Percentiles rank a stretch among this genome's conserved stretches.
phyloP scores from a whole-genome alignment of 164 flowering plant species.

The Sedum album region DNA sequence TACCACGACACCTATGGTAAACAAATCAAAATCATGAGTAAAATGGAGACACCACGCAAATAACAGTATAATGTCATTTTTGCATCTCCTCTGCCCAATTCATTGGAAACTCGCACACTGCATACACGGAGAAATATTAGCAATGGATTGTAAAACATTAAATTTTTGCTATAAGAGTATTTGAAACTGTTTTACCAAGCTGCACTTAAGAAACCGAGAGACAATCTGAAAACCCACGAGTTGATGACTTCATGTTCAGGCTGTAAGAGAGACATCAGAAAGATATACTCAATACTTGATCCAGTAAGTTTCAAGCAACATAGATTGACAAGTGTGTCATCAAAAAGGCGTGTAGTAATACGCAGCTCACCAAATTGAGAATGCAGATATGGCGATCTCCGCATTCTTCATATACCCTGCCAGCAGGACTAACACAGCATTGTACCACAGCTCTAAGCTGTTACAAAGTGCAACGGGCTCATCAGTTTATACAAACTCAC shows the following conservation, averaged over 20 bases:
- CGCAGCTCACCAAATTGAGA: constrained; percentile 32
- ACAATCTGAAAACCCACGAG: background rate
- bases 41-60: background rate
- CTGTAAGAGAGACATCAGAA: background rate
- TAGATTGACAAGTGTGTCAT: background rate
- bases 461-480: background rate
- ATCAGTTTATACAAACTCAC: background rate
- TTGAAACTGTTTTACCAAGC: background rate
- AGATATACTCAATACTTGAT: background rate
- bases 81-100: constrained; percentile 46
- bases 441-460: constrained; percentile 21
- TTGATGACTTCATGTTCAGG: background rate
- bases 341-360: background rate
- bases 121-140: background rate
- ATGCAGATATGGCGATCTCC: constrained; percentile 18
- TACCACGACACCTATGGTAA: constrained; percentile 43
- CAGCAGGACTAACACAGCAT: constrained; percentile 18
- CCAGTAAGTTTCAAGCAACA: background rate
- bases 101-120: constrained; percentile 48
- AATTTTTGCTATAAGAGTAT: no score
- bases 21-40: background rate
- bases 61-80: constrained; percentile 1
- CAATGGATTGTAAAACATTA: background rate
- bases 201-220: background rate
- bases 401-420: constrained; percentile 29